Evolutionary conservation across 225 moss, liverwort and hornwort species (phyloP), one percentile per base, ranked within the genome.

Genomic region (Pseudoscleropodium purum): DNA sequence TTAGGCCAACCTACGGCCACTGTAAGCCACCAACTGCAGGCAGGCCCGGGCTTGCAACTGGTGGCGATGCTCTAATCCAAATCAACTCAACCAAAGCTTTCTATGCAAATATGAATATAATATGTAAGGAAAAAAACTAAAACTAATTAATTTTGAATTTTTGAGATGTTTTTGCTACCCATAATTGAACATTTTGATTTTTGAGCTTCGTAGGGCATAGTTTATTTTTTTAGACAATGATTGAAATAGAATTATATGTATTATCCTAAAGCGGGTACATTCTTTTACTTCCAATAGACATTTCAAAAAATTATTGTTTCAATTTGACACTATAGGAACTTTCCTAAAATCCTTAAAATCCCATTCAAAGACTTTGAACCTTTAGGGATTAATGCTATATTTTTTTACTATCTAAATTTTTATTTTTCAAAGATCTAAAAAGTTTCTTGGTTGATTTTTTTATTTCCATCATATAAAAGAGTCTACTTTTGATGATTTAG

Each of bases 231-330:
- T 4, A 12, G 23, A 7, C 7, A 26, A 24, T 4, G 7, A 15
- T 25, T 72, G 15, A 41, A 41, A 72, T 41, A 72, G 4, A 70
- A 14, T 26, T 26, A 17, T 54, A 54, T 43, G 14, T 72, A 41
- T 15, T 8, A 27, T 5, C 5, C 0, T 0, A 15, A 15, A 43
- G 4, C 27, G 25, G 1, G 4, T 69, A 24, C 7, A 69, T n/a
- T 39, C 15, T 41, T 7, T 41, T 70, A 25, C 15, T 8, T 41
- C 15, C 4, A 25, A 13, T 13, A 39, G 14, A 39, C 25, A 9
- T 23, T 39, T 39, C 8, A 39, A 25, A 23, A 39, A 25, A 13
- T 23, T 11, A 41, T 39, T 39, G 39, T 39, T 13, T 25, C 8
- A 70, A 25, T 6, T 70, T 70, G 41, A 70, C 4, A 39, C 24